Conservation (phyloP, 2,329 filamentous ascomycete species). For the Stemphylium vesicarium region DNA sequence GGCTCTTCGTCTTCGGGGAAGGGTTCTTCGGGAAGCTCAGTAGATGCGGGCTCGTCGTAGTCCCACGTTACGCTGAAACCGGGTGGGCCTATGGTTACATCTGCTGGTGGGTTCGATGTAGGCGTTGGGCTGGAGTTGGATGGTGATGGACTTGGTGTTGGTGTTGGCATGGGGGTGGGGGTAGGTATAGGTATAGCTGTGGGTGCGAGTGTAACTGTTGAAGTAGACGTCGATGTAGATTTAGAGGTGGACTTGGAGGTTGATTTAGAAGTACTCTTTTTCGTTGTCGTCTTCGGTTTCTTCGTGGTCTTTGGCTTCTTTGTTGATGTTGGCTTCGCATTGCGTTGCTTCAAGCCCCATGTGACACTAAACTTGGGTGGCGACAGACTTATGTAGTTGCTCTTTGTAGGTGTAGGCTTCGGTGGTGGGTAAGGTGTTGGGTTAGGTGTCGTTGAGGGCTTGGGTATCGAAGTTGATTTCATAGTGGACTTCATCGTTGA, state of each 20-base stretch:
- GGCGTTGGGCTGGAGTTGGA: not conserved
- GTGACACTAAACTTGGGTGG: constrained; percentile 19
- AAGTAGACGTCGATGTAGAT: constrained; percentile 8
- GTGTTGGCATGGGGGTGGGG: constrained; percentile 7
- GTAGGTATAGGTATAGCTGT: constrained; percentile 12
- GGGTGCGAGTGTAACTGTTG: constrained; percentile 7
- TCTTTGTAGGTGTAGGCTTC: constrained; percentile 9
- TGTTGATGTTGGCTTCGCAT: constrained; percentile 9
- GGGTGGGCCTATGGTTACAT: constrained; percentile 20
- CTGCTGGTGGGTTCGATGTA: constrained; percentile 7
- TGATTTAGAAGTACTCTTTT: constrained; percentile 3
- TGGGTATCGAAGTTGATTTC: not conserved
- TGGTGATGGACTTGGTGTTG: not conserved
- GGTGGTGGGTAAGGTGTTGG: constrained; percentile 1
- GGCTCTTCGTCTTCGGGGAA: constrained; percentile 1
- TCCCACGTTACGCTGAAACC: constrained; percentile 16
- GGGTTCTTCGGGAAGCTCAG: not conserved
- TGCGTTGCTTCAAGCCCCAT: constrained; percentile 18
- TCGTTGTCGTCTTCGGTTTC: not conserved
- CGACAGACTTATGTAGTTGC: constrained; percentile 9
- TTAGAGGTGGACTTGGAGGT: constrained; percentile 6
- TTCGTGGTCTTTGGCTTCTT: constrained; percentile 1
- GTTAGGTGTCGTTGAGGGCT: constrained; percentile 3
- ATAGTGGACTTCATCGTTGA: not conserved
- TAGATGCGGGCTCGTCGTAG: not conserved